Conservation (phyloP, 2,329 filamentous ascomycete species). For the Tolypocladium pustulatum region DNA sequence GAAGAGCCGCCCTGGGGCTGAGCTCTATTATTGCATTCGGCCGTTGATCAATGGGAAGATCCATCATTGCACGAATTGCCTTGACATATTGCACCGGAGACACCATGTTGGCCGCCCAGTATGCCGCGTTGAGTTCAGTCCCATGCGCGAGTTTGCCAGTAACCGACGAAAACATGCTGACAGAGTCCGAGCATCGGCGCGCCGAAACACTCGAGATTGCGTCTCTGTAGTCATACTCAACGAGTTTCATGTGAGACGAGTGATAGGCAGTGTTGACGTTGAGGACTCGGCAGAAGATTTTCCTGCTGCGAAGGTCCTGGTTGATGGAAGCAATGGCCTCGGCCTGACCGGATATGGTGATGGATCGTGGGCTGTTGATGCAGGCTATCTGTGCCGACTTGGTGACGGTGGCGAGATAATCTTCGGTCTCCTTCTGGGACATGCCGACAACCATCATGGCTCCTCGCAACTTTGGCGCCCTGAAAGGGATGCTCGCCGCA, state of each 20-base stretch:
- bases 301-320: conserved; percentile 17
- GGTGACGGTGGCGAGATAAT: conserved; percentile 12
- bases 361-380: conserved; percentile 31
- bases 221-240: conserved; percentile 24
- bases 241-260: conserved; percentile 30
- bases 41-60: conserved; percentile 10
- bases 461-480: conserved; percentile 19
- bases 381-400: conserved; percentile 27
- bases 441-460: conserved; percentile 32
- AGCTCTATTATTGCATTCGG: conserved; percentile 30
- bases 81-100: conserved; percentile 32
- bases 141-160: conserved; percentile 16
- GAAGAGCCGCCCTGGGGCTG: conserved; percentile 25
- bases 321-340: conserved; percentile 19
- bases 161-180: conserved; percentile 31
- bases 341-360: conserved; percentile 31
- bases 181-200: conserved; percentile 4
- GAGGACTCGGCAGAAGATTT: conserved; percentile 24
- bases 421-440: conserved; percentile 13
- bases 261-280: conserved; percentile 31
- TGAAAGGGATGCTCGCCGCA: conserved; percentile 17
- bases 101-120: conserved; percentile 37
- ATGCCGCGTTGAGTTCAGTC: conserved; percentile 19
- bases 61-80: conserved; percentile 26
- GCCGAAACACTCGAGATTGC: conserved; percentile 13